These are phyloP conservation scores for Vanilla planifolia DNA, from an alignment of 106 monocot species.

Conservation along the genomic window DNA sequence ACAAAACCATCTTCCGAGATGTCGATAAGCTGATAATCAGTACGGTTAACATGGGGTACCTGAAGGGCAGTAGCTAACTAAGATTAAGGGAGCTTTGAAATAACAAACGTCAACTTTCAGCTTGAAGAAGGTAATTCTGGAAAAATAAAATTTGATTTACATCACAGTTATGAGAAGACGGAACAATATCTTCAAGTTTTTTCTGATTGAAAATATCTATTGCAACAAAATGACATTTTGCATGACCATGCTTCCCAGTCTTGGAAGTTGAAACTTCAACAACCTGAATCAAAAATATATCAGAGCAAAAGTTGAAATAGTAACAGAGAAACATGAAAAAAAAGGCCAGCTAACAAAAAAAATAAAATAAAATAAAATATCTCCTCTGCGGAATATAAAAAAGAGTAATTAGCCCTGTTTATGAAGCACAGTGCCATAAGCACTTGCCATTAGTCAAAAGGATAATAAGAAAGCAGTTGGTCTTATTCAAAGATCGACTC, in stretches of 20 bases:
- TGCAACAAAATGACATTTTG: slow-evolving; percentile 71
- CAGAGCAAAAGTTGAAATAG: too few relatives aligned
- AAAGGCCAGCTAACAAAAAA: too few relatives aligned
- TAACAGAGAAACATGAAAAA: too few relatives aligned
- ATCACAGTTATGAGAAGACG: slow-evolving; percentile 74
- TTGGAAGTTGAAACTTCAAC: slow-evolving; percentile 79
- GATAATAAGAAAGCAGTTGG: too few relatives aligned
- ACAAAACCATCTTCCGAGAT: slow-evolving; percentile 77
- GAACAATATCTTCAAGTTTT: slow-evolving; percentile 74
- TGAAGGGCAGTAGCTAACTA: slow-evolving; percentile 19
- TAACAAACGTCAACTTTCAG: not conserved
- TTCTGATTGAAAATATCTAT: slow-evolving; percentile 66
- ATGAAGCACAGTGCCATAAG: too few relatives aligned
- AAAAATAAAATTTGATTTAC: slow-evolving; percentile 14
- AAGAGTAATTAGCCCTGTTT: too few relatives aligned
- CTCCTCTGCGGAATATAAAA: too few relatives aligned
- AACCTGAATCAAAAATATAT: slow-evolving; percentile 25
- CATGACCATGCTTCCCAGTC: slow-evolving; percentile 73
- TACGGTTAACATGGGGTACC: slow-evolving; percentile 61
- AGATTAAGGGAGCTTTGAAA: too few relatives aligned
- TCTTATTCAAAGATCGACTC: too few relatives aligned
- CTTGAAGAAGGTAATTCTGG: not conserved
- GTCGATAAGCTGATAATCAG: slow-evolving; percentile 68
- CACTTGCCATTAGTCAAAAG: too few relatives aligned
- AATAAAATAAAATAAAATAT: too few relatives aligned